These are phyloP conservation scores for Elongisporangium prolatum DNA, from an alignment of 352 stramenopile genomes.

Conservation along the genomic window DNA sequence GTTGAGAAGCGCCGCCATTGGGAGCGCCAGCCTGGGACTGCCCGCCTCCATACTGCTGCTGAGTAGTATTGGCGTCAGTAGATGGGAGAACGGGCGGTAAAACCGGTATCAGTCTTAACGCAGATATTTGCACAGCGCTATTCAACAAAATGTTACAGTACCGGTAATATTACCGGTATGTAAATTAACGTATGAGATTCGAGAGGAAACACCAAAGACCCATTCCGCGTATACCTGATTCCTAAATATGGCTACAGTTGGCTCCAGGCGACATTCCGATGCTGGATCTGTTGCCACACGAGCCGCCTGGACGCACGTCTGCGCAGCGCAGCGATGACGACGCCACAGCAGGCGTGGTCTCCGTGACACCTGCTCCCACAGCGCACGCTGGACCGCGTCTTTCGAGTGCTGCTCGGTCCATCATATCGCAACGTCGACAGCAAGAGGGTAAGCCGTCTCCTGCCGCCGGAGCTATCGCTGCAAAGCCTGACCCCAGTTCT, in stretches of 20 bases:
- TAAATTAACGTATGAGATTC: no score
- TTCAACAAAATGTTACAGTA: no score
- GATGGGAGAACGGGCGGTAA: neutral
- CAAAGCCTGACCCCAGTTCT: neutral
- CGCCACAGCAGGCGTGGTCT: neutral
- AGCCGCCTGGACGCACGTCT: neutral
- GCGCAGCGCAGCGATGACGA: neutral
- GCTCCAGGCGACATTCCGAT: neutral
- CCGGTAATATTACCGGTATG: no score
- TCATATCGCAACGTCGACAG: neutral
- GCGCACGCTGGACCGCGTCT: neutral
- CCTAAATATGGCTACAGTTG: slow-evolving; percentile 4
- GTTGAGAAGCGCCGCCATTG: neutral
- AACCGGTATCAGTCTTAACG: neutral
- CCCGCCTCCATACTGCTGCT: neutral
- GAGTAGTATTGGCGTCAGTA: neutral
- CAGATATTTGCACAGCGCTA: no score
- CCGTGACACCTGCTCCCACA: no score
- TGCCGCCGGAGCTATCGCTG: neutral
- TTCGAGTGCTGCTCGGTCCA: neutral
- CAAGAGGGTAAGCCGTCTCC: neutral
- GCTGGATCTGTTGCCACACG: neutral
- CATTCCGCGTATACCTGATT: neutral
- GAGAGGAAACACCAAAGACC: neutral
- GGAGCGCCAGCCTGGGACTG: neutral